Evolutionary conservation across 176 grass and related monocot species (phyloP).

Genomic region (Oryza australiensis): DNA sequence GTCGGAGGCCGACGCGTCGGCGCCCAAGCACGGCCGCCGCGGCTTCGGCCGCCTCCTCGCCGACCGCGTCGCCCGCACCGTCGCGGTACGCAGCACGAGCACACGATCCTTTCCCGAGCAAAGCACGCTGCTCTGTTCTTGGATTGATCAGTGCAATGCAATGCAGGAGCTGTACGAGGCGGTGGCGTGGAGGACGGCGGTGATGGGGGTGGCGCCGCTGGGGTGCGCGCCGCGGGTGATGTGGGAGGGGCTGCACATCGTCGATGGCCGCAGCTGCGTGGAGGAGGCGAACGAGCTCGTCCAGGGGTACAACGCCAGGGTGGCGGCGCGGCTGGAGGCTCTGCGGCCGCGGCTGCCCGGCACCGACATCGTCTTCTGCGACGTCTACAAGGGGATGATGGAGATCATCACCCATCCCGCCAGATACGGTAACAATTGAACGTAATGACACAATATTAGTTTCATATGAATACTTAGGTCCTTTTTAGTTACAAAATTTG

Average conservation of each 20-base stretch:
- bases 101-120: neutral
- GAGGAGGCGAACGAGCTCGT: constrained; percentile 68
- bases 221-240: constrained; percentile 62
- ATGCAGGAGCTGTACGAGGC: constrained; percentile 68
- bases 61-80: constrained; percentile 47
- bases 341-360: constrained; percentile 40
- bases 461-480: too few relatives aligned
- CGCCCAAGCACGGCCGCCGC: constrained; percentile 61
- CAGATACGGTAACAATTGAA: constrained; percentile 41
- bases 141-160: neutral
- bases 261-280: constrained; percentile 41
- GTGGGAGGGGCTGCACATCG: constrained; percentile 43
- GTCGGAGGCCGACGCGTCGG: constrained; percentile 22
- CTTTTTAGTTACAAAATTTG: too few relatives aligned
- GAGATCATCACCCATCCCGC: constrained; percentile 56
- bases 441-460: too few relatives aligned
- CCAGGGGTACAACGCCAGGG: constrained; percentile 50
- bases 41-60: constrained; percentile 49
- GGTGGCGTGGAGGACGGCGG: constrained; percentile 55
- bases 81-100: neutral
- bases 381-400: constrained; percentile 59
- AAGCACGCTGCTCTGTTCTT: neutral
- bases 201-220: constrained; percentile 65
- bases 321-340: constrained; percentile 37
- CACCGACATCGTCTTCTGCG: constrained; percentile 68